Conservation (phyloP, 192 early-diverging fungal species). For the Chytriomyces confervae region DNA sequence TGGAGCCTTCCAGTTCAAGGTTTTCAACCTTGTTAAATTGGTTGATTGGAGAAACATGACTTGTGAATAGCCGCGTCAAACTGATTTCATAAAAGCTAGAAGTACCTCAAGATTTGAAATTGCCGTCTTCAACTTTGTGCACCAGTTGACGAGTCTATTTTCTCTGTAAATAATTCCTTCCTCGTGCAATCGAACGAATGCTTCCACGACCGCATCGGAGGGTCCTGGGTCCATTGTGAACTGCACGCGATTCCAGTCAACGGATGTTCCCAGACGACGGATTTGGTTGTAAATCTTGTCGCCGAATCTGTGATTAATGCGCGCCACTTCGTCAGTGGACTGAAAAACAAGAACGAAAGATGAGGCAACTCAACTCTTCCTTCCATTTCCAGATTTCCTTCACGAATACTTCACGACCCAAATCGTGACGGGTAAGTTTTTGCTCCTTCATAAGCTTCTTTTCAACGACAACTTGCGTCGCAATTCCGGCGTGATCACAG, state of each 20-base stretch:
- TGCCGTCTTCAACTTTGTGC: conserved; percentile 92
- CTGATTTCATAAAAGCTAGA: neutral
- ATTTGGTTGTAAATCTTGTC: conserved; percentile 87
- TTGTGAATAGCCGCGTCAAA: neutral
- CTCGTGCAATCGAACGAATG: conserved; percentile 92
- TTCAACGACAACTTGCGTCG: conserved; percentile 96
- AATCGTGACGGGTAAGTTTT: conserved; percentile 83
- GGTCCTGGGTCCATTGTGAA: conserved; percentile 90
- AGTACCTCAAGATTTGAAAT: conserved; percentile 90
- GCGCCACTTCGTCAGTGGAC: neutral
- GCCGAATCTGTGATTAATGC: conserved; percentile 8
- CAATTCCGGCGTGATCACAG: conserved; percentile 96
- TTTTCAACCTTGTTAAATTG: conserved; percentile 70
- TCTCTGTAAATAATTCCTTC: conserved; percentile 96
- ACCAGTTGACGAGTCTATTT: conserved; percentile 99
- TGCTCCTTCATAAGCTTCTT: conserved; percentile 89
- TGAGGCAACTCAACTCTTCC: conserved; percentile 62
- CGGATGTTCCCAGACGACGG: conserved; percentile 85
- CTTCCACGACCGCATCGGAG: conserved; percentile 80
- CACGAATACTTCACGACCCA: conserved; percentile 90
- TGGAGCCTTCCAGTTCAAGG: conserved; percentile 84
- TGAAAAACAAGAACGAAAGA: conserved; percentile 40
- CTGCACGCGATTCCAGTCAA: conserved; percentile 89
- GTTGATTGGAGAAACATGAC: neutral
- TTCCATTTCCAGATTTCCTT: conserved; percentile 96